Base-by-base conservation (phyloP, 768 basidiomycete species). In the Lentinula aciculospora region DNA sequence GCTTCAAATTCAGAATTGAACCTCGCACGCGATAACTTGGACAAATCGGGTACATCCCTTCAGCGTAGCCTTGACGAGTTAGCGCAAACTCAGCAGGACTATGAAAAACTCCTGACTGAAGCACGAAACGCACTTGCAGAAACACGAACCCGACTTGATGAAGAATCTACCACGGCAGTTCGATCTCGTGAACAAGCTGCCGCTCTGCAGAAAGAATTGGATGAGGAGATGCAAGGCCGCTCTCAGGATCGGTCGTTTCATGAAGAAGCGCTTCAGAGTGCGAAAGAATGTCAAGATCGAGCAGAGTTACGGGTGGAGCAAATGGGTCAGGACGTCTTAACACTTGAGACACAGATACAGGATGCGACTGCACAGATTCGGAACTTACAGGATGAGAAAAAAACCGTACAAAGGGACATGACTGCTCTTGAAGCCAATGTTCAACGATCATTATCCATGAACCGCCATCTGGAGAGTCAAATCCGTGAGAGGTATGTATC, bases 371-470 rank as follows among this genome's bases (percentile, higher is more conserved):
- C 57, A 1, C 71, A 75, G 13, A 59, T 76, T 25, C 68, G 73
- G 32, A 45, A 65, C 3, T 56, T 77, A 19, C 77, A 80, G 59
- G 74, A 78, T 45, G 85, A 89, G 69, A 83, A 77, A 60, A 69
- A 67, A 0, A 53, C 66, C 9, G 68, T 86, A 15, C 83, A 88
- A 59, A 74, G 76, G 48, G 74, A 84, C 62, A 76, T 78, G 46
- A 88, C 86, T 0, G 69, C 72, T 13, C 70, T 89, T 27, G 81
- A 81, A 59, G 85, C 88, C 2, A 86, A 90, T 64, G 68, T 82
- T 12, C 86, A 90, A 67, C 81, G 84, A 36, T 77, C 75, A 8
- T 72, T 80, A 46, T 88, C 89, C 5, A 69, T 87, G 57, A 74
- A 74, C 37, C 80, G 84, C 58, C 83, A 80, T 68, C 66, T 87